Evolutionary conservation across 169 alveolate genomes (phyloP).

Genomic region (Babesia bigemina): DNA sequence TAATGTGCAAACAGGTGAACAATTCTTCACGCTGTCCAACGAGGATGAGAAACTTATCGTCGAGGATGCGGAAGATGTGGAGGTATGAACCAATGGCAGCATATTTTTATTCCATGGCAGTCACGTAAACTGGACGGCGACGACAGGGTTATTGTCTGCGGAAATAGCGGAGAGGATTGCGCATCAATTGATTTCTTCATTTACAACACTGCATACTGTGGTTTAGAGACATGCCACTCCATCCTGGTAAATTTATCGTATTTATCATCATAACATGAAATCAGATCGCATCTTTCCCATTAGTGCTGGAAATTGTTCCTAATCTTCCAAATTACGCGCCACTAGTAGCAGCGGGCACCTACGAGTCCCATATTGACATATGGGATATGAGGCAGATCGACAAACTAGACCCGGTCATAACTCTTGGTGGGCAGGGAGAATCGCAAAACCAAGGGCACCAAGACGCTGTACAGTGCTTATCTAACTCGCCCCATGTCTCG

Average conservation of each 20-base stretch:
- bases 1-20: conserved; percentile 34
- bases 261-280: too few species aligned
- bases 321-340: conserved; percentile 31
- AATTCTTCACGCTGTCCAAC: conserved; percentile 42
- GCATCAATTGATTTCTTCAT: conserved; percentile 53
- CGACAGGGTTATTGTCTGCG: conserved; percentile 61
- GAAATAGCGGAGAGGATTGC: conserved; percentile 50
- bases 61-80: conserved; percentile 61
- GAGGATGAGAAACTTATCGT: conserved; percentile 48
- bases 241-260: conserved; percentile 10
- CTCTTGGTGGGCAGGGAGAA: conserved; percentile 13
- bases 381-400: conserved; percentile 60
- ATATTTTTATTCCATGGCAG: neutral
- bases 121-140: conserved; percentile 48
- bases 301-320: conserved; percentile 40
- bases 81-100: conserved; percentile 3
- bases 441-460: conserved; percentile 20
- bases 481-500: conserved; percentile 40
- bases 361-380: conserved; percentile 36
- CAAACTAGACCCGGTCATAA: conserved; percentile 25
- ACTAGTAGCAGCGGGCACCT: conserved; percentile 56
- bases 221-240: conserved; percentile 62
- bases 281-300: conserved; percentile 45
- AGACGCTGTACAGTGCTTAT: conserved; percentile 42
- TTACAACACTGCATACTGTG: conserved; percentile 59